Evolutionary conservation across 139 green algal species (phyloP).

Genomic region (Chlamydomonas sp.): DNA sequence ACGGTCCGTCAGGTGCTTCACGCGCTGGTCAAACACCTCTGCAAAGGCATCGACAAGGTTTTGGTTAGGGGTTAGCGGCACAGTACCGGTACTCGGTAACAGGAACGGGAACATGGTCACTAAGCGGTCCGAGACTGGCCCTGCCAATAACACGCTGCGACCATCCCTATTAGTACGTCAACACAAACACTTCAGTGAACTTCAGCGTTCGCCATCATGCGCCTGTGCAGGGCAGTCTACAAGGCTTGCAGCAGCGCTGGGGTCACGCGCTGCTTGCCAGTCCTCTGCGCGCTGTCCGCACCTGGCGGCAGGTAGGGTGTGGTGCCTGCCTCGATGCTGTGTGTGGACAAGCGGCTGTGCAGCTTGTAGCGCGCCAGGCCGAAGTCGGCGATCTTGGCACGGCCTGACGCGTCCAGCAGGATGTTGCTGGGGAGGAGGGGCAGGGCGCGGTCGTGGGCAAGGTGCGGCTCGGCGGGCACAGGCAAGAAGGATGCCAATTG

Average conservation of each 20-base stretch:
- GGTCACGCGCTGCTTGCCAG: neutral
- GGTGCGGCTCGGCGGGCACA: too few relatives aligned
- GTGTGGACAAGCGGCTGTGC: slow-evolving; percentile 3
- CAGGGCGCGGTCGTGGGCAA: too few relatives aligned
- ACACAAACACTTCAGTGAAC: neutral
- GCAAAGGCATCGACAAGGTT: neutral
- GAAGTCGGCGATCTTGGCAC: slow-evolving; percentile 5
- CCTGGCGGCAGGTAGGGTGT: slow-evolving; percentile 23
- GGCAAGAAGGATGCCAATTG: too few relatives aligned
- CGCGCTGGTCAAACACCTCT: slow-evolving; percentile 21
- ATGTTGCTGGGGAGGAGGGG: neutral
- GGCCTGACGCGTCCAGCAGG: neutral
- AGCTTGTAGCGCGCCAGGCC: slow-evolving; percentile 12
- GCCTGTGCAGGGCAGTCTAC: neutral
- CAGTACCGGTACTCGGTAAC: neutral
- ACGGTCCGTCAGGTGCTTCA: slow-evolving; percentile 26
- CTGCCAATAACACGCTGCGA: neutral
- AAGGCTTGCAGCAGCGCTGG: neutral
- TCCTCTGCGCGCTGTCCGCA: neutral
- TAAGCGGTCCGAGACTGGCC: neutral
- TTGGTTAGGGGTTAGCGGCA: neutral
- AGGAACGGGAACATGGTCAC: neutral
- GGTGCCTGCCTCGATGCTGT: slow-evolving; percentile 27
- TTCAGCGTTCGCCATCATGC: neutral
- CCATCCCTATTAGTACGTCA: neutral